Conservation (phyloP, 768 basidiomycete genomes). For the Gymnopilus junonius region DNA sequence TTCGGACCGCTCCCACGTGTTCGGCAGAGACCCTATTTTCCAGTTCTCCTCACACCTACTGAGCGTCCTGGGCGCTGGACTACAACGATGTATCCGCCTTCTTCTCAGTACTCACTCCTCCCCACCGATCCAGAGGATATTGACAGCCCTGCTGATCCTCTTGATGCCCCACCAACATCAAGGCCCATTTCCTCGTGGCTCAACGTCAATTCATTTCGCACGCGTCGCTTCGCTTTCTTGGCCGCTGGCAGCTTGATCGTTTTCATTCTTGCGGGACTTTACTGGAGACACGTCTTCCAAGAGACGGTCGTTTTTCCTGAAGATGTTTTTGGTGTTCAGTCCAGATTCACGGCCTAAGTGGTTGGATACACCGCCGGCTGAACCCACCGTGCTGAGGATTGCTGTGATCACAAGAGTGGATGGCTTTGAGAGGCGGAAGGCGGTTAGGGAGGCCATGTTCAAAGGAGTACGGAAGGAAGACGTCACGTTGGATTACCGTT, state of each 20-base stretch:
- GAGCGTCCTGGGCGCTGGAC: too few relatives aligned
- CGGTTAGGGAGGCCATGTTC: neutral
- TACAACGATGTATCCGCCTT: neutral
- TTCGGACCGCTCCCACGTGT: too few relatives aligned
- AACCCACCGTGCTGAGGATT: slow-evolving; percentile 1
- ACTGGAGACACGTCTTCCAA: neutral
- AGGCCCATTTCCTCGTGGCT: neutral
- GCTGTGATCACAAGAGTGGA: slow-evolving; percentile 11
- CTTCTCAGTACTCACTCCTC: neutral
- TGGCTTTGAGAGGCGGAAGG: slow-evolving; percentile 7
- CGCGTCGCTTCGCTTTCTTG: neutral
- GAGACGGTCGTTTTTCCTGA: neutral
- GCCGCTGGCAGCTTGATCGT: neutral
- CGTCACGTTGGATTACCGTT: neutral
- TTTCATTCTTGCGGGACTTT: neutral
- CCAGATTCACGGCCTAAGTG: neutral
- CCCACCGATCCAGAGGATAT: neutral
- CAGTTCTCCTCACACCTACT: too few relatives aligned
- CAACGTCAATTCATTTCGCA: neutral
- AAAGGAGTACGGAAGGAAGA: neutral
- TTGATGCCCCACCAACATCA: neutral
- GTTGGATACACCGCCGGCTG: neutral
- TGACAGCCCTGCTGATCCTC: neutral
- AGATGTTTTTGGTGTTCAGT: neutral
- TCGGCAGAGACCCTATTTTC: too few relatives aligned